These are phyloP conservation scores for Boletus sp. DNA, from an alignment of 1,284 basidiomycete genomes.

Conservation along the genomic window DNA sequence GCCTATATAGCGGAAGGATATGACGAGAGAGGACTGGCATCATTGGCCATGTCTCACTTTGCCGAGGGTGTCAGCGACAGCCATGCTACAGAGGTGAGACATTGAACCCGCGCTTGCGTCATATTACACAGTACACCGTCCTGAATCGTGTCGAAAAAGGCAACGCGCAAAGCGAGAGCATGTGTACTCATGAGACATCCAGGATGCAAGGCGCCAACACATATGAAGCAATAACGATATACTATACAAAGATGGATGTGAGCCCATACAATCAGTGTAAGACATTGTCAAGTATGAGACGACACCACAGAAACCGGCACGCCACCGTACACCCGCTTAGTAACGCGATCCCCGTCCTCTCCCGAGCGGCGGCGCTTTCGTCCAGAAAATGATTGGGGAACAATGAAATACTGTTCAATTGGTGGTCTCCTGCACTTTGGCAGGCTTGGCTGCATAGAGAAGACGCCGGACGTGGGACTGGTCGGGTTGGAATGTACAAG, in stretches of 20 bases:
- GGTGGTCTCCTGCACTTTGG: constrained; percentile 28
- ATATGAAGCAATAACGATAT: constrained; percentile 29
- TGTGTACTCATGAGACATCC: constrained; percentile 6
- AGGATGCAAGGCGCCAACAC: neutral
- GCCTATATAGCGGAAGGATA: neutral
- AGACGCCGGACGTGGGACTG: constrained; percentile 39
- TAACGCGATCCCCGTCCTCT: constrained; percentile 26
- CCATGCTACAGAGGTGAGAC: constrained; percentile 9
- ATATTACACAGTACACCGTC: neutral
- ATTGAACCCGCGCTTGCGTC: constrained; percentile 1
- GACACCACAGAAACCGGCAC: constrained; percentile 10
- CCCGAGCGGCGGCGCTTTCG: constrained; percentile 33
- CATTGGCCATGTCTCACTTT: constrained; percentile 14
- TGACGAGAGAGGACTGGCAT: neutral
- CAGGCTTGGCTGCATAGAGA: constrained; percentile 11
- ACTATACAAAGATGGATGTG: constrained; percentile 25
- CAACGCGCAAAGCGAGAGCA: neutral
- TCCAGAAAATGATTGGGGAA: constrained; percentile 25
- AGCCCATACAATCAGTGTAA: constrained; percentile 5
- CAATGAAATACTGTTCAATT: constrained; percentile 43
- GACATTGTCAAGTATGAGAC: constrained; percentile 11
- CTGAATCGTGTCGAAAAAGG: neutral
- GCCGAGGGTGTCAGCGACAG: neutral
- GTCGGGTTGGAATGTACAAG: constrained; percentile 61
- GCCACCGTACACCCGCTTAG: constrained; percentile 24